A percentile compares a stretch with the other conserved stretches of the same genome.
phyloP scores from a whole-genome alignment of 805 yeast genomes.

The Candida mattraensis region DNA sequence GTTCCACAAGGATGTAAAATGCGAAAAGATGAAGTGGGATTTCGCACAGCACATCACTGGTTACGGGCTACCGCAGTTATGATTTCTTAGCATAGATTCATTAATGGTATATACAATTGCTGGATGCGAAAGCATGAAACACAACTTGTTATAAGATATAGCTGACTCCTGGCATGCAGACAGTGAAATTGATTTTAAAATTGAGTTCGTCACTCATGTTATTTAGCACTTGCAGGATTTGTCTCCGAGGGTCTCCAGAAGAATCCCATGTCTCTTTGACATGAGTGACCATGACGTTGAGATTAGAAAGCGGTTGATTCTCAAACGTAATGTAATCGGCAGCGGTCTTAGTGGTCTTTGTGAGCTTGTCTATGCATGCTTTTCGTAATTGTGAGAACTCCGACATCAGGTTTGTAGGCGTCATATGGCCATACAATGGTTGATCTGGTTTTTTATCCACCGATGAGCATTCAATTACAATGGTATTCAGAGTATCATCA shows the following conservation, averaged over 20 bases:
- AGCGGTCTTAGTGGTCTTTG: neutral
- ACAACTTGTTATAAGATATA: slow-evolving; percentile 24
- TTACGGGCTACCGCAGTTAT: slow-evolving; percentile 58
- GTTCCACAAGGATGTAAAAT: slow-evolving; percentile 52
- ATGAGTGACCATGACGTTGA: slow-evolving; percentile 53
- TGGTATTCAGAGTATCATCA: slow-evolving; percentile 43
- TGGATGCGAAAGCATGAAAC: slow-evolving; percentile 1
- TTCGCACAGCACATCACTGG: slow-evolving; percentile 89
- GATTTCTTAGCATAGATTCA: slow-evolving; percentile 3
- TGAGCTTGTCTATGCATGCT: slow-evolving; percentile 20
- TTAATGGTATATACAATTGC: neutral
- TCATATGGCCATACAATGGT: slow-evolving; percentile 76
- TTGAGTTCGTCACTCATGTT: slow-evolving; percentile 35
- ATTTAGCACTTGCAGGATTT: slow-evolving; percentile 50
- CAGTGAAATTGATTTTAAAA: slow-evolving; percentile 47
- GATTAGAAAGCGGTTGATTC: slow-evolving; percentile 38
- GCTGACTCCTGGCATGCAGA: slow-evolving; percentile 57
- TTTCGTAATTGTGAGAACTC: slow-evolving; percentile 46
- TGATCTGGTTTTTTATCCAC: slow-evolving; percentile 42
- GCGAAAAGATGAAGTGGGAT: slow-evolving; percentile 81
- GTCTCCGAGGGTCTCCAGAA: slow-evolving; percentile 54
- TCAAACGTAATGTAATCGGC: slow-evolving; percentile 16
- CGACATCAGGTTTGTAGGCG: slow-evolving; percentile 58
- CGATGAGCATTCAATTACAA: slow-evolving; percentile 79
- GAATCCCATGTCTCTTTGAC: slow-evolving; percentile 44